phyloP scores from a whole-genome alignment of 139 green algal species.

The Diplosphaera chodatii region DNA sequence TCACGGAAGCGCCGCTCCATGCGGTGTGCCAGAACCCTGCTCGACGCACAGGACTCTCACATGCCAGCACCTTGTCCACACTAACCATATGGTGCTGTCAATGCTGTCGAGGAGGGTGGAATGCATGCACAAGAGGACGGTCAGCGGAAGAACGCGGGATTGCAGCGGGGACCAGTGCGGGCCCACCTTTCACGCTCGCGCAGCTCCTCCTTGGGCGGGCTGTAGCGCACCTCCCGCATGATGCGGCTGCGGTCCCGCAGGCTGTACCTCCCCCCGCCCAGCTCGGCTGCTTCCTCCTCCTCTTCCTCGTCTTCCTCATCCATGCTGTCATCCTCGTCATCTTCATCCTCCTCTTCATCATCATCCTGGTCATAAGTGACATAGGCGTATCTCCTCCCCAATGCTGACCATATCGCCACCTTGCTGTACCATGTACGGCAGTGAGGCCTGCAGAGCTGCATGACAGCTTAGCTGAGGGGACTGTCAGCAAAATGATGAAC shows the following conservation, averaged over 20 bases:
- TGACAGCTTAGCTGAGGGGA: too few relatives aligned
- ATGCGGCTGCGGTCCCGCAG: slow-evolving; percentile 20
- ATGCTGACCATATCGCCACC: too few relatives aligned
- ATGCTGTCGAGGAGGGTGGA: too few relatives aligned
- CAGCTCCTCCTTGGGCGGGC: slow-evolving; percentile 21
- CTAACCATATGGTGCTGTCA: too few relatives aligned
- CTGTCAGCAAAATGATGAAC: too few relatives aligned
- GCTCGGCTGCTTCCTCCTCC: slow-evolving; percentile 9
- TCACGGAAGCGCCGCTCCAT: neutral
- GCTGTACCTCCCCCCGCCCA: slow-evolving; percentile 6
- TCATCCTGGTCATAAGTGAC: neutral
- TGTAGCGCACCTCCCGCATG: slow-evolving; percentile 1
- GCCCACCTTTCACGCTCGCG: slow-evolving; percentile 20
- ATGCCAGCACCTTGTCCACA: too few relatives aligned
- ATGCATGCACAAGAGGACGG: too few relatives aligned
- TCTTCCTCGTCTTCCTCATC: slow-evolving; percentile 24
- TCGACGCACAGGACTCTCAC: neutral
- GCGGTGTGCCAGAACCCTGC: neutral
- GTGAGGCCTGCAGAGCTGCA: neutral
- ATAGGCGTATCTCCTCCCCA: too few relatives aligned
- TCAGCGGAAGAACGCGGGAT: too few relatives aligned
- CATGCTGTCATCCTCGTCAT: too few relatives aligned
- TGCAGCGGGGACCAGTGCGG: too few relatives aligned
- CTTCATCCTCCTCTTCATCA: slow-evolving; percentile 5
- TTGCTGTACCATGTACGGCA: too few relatives aligned